These are phyloP conservation scores for Diophrys appendiculata DNA, from an alignment of 73 alveolate genomes.

Conservation along the genomic window DNA sequence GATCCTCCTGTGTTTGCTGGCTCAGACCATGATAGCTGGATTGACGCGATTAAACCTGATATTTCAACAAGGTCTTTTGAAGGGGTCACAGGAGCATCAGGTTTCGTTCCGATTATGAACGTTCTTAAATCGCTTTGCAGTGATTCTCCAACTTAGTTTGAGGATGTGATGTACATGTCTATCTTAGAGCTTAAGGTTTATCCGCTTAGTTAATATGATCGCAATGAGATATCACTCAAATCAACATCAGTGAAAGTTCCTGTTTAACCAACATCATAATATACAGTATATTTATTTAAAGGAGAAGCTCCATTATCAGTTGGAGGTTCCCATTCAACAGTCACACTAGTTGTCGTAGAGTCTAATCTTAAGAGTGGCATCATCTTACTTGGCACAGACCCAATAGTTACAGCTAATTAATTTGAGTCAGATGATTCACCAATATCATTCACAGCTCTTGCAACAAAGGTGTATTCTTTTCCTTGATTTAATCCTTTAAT, in stretches of 20 bases:
- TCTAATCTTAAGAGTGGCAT: slow-evolving; percentile 27
- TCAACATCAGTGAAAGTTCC: slow-evolving; percentile 41
- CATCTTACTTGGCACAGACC: slow-evolving; percentile 60
- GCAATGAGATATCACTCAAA: slow-evolving; percentile 26
- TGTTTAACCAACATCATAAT: slow-evolving; percentile 60
- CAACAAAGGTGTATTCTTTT: slow-evolving; percentile 37
- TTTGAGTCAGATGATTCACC: slow-evolving; percentile 71
- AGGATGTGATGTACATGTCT: slow-evolving; percentile 59
- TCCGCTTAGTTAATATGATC: slow-evolving; percentile 20
- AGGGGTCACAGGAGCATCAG: slow-evolving; percentile 68
- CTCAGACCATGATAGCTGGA: slow-evolving; percentile 64
- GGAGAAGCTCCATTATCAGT: slow-evolving; percentile 72
- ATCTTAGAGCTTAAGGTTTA: slow-evolving; percentile 52
- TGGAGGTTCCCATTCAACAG: slow-evolving; percentile 53
- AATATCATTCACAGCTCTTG: slow-evolving; percentile 58
- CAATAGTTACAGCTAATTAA: slow-evolving; percentile 47
- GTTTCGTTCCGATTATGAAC: slow-evolving; percentile 62
- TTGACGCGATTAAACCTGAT: slow-evolving; percentile 29
- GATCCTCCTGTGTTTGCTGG: slow-evolving; percentile 67
- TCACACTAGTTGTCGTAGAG: slow-evolving; percentile 37
- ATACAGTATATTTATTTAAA: slow-evolving; percentile 54
- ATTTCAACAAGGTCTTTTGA: slow-evolving; percentile 18
- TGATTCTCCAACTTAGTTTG: slow-evolving; percentile 68
- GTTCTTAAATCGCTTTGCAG: slow-evolving; percentile 40
- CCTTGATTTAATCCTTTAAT: slow-evolving; percentile 28